phyloP scores from a whole-genome alignment of 768 basidiomycete species.

The Boletellus emodensis region DNA sequence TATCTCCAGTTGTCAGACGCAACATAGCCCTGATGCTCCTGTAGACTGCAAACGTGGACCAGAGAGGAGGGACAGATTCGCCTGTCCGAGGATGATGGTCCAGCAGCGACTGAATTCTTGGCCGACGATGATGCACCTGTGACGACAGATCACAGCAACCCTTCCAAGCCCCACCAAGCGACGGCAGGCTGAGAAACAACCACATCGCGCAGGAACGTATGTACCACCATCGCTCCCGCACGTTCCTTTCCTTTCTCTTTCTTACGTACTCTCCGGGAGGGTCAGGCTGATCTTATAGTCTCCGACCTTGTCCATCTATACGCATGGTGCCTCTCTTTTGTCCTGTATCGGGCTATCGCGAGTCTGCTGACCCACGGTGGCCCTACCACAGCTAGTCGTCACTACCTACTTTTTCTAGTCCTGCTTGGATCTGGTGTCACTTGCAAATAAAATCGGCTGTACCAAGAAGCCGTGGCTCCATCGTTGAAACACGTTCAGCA shows the following conservation, averaged over 20 bases:
- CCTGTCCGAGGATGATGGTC: conserved; percentile 67
- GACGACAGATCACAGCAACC: conserved; percentile 29
- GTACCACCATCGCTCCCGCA: background rate
- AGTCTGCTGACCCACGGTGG: background rate
- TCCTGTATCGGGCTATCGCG: background rate
- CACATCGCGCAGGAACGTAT: conserved; percentile 2
- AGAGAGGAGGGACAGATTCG: conserved; percentile 56
- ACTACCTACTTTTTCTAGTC: background rate
- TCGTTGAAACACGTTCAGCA: background rate
- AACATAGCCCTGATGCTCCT: background rate
- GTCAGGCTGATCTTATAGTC: background rate
- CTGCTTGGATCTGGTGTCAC: background rate
- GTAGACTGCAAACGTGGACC: conserved; percentile 56
- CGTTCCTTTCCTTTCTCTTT: background rate
- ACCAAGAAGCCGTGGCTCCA: background rate
- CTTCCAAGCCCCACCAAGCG: conserved; percentile 11
- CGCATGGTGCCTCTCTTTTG: background rate
- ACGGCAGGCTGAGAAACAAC: conserved; percentile 3
- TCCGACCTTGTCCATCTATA: background rate
- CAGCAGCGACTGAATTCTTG: conserved; percentile 64
- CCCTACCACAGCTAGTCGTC: background rate
- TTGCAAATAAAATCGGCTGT: background rate
- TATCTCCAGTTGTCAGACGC: conserved; percentile 3
- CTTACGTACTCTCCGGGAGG: background rate
- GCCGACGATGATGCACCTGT: conserved; percentile 50